phyloP scores from a whole-genome alignment of 1,284 basidiomycete species.

The Trametes pubescens region DNA sequence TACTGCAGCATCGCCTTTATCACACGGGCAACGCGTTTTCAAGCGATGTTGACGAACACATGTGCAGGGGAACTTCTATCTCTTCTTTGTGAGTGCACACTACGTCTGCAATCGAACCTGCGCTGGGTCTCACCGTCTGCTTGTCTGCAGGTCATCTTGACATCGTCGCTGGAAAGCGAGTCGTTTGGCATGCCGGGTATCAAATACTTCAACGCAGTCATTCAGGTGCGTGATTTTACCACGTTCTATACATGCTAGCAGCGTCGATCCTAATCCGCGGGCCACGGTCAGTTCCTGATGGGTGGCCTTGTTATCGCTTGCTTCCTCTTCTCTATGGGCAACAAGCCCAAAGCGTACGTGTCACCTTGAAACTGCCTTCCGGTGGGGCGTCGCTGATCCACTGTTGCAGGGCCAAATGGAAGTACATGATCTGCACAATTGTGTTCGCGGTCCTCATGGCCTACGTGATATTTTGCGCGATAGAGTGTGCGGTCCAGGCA shows the following conservation, averaged over 20 bases:
- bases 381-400: background rate
- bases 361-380: background rate
- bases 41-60: background rate
- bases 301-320: constrained; percentile 85
- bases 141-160: constrained; percentile 67
- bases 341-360: constrained; percentile 86
- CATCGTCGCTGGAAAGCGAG: constrained; percentile 84
- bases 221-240: constrained; percentile 60
- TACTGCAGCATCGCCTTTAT: constrained; percentile 22
- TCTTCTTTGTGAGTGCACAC: constrained; percentile 85
- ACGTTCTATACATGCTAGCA: too few relatives aligned
- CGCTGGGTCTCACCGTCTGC: too few relatives aligned
- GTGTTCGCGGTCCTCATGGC: constrained; percentile 83
- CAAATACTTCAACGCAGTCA: constrained; percentile 79
- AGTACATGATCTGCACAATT: constrained; percentile 85
- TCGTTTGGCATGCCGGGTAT: constrained; percentile 78
- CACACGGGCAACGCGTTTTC: background rate
- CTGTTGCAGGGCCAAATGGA: constrained; percentile 72
- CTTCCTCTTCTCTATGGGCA: constrained; percentile 97
- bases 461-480: constrained; percentile 82
- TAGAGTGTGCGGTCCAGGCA: constrained; percentile 78
- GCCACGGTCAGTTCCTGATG: constrained; percentile 75
- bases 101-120: constrained; percentile 73
- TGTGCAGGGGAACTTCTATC: constrained; percentile 89
- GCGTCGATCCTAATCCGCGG: constrained; percentile 8